These are phyloP conservation scores for Erodium maritimum DNA, from an alignment of 345 rosid species.

Conservation along the genomic window DNA sequence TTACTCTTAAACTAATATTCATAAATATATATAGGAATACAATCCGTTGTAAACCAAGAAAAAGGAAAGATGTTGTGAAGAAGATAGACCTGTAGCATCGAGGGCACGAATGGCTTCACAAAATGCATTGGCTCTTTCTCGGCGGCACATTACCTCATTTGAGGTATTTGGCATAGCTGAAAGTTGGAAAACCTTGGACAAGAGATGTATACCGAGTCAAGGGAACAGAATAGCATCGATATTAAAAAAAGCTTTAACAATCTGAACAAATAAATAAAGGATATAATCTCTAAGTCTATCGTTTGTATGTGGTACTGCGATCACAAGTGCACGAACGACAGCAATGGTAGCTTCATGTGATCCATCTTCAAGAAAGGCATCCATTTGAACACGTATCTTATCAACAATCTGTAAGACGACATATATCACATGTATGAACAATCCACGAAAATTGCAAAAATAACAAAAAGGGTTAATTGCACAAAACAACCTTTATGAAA, in stretches of 20 bases:
- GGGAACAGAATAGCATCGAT: conserved; percentile 18
- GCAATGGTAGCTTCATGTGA: conserved; percentile 91
- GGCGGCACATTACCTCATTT: conserved; percentile 52
- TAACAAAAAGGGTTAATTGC: too few relatives aligned
- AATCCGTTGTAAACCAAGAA: too few relatives aligned
- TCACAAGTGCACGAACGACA: conserved; percentile 71
- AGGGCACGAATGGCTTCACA: conserved; percentile 94
- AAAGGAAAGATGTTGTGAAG: too few relatives aligned
- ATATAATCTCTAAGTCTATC: conserved; percentile 85
- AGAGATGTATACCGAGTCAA: conserved; percentile 49
- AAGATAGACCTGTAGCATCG: conserved; percentile 76
- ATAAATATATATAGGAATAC: too few relatives aligned
- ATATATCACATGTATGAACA: conserved; percentile 5
- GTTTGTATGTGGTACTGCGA: conserved; percentile 89
- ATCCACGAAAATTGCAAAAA: not conserved
- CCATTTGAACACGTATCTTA: conserved; percentile 96
- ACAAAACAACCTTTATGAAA: too few relatives aligned
- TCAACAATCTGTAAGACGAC: conserved; percentile 68
- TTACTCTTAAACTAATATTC: too few relatives aligned
- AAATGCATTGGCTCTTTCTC: conserved; percentile 78
- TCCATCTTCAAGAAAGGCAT: conserved; percentile 98
- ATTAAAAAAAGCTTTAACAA: not conserved
- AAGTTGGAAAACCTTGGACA: conserved; percentile 81
- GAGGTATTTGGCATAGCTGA: conserved; percentile 49
- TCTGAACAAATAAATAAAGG: conserved; percentile 22